phyloP scores from a whole-genome alignment of 768 basidiomycete genomes.

The Mycena metata region DNA sequence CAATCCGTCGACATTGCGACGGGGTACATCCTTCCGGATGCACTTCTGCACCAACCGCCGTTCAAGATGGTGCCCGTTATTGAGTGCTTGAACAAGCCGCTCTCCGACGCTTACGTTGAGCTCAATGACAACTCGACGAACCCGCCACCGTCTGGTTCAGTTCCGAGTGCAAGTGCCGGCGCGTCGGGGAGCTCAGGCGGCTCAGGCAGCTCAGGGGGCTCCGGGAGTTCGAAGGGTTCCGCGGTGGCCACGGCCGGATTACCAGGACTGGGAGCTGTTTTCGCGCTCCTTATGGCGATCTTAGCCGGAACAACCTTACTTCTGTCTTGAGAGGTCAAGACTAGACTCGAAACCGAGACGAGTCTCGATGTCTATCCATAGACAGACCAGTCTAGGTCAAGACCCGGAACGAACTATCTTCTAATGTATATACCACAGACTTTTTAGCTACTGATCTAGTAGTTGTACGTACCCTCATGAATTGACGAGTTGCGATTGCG shows the following conservation, averaged over 20 bases:
- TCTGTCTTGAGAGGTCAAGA: background rate
- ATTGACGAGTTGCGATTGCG: background rate
- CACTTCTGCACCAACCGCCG: slow-evolving; percentile 71
- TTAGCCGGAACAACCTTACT: slow-evolving; percentile 5
- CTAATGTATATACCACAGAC: background rate
- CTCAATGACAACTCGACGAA: slow-evolving; percentile 80
- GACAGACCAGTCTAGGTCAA: too few species aligned
- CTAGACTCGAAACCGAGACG: too few species aligned
- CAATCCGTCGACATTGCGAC: slow-evolving; percentile 88
- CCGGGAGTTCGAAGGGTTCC: background rate
- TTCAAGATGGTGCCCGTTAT: slow-evolving; percentile 83
- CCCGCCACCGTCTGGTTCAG: slow-evolving; percentile 55
- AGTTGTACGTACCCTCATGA: background rate
- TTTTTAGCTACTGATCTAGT: slow-evolving; percentile 4
- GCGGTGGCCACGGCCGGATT: background rate
- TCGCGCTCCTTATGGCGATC: slow-evolving; percentile 13
- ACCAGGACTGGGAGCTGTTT: slow-evolving; percentile 10
- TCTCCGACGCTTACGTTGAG: slow-evolving; percentile 83
- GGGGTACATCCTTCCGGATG: slow-evolving; percentile 88
- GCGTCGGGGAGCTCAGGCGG: background rate
- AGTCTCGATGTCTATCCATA: too few species aligned
- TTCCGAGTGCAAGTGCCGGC: background rate
- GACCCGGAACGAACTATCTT: too few species aligned
- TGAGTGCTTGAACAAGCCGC: slow-evolving; percentile 69
- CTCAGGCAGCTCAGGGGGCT: slow-evolving; percentile 25